Evolutionary conservation across 1,284 basidiomycete genomes (phyloP).

Genomic region (Cryptococcus hybrid): DNA sequence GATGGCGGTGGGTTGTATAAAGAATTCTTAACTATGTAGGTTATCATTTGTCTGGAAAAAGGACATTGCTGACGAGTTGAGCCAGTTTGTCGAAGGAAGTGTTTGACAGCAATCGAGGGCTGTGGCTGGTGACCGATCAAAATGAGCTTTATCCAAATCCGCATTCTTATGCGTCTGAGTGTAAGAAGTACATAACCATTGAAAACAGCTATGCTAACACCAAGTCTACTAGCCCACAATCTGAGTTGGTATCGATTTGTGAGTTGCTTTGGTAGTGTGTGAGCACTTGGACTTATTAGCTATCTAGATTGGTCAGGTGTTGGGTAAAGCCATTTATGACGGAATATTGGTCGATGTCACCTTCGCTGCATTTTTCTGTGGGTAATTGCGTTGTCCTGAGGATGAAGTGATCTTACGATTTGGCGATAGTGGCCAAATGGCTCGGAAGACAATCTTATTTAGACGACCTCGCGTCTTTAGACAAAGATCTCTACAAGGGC

Average conservation of each 20-base stretch:
- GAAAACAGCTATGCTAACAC: constrained; percentile 1
- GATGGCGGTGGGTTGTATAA: constrained; percentile 98
- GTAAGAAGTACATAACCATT: constrained; percentile 52
- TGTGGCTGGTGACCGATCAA: constrained; percentile 87
- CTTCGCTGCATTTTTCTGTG: constrained; percentile 89
- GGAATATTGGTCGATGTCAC: constrained; percentile 95
- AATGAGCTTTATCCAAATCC: constrained; percentile 96
- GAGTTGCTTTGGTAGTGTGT: constrained; percentile 7
- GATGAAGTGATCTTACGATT: not conserved
- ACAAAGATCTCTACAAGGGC: constrained; percentile 88
- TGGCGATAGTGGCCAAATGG: constrained; percentile 61
- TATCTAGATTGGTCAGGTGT: constrained; percentile 70
- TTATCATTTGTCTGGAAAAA: constrained; percentile 2
- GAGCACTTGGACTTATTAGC: not conserved
- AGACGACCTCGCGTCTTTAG: constrained; percentile 87
- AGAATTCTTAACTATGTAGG: constrained; percentile 80
- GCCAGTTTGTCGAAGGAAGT: constrained; percentile 81
- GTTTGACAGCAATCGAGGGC: constrained; percentile 88
- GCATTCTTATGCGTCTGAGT: constrained; percentile 78
- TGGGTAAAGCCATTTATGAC: constrained; percentile 96
- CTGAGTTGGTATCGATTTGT: constrained; percentile 88
- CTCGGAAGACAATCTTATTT: constrained; percentile 82
- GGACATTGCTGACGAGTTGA: not conserved
- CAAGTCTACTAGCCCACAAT: constrained; percentile 63
- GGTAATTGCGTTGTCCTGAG: constrained; percentile 8